Evolutionary conservation across 2,329 filamentous ascomycete species (phyloP), one percentile per base, ranked within the genome.

Genomic region (Penicillium expansum): DNA sequence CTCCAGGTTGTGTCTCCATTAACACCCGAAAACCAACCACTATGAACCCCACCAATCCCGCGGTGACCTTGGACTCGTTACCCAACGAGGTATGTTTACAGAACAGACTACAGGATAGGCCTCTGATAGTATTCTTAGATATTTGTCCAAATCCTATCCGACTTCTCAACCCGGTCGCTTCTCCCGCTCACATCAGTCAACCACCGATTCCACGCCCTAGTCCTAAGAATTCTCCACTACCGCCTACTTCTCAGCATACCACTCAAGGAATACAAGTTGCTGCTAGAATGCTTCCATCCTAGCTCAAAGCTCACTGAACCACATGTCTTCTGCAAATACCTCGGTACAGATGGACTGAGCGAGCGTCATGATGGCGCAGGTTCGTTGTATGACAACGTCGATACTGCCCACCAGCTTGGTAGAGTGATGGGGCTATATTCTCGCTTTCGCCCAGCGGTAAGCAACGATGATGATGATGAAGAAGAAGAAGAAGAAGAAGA

Each of bases 281-380:
- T 92, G 37, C 83, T 95, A 41, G 89, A 93, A 75, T 91, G 88
- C 71, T 92, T 89, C 68, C 89, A 89, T 61, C 90, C 90, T 0
- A 84, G 80, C 60, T 85, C 82, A 24, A 87, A 86, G 71, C 78
- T 88, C 48, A 86, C 82, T 5, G 86, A 88, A 20, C 87, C 89
- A 0, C 86, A 86, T 53, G 80, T 91, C 13, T 82, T 83, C 68
- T 92, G 90, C 73, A 79, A 84, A 43, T 88, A 88, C 60, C 77
- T 87, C 11, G 84, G 83, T 30, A 91, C 87, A 1, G 79, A 86
- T 62, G 82, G 82, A 3, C 74, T 90, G n/a, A 76, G 78, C 51
- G 71, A 71, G 42, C 63, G 77, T 55, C 68, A 76, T 60, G 71
- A 75, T 52, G 70, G 71, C 5, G 65, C 74, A 35, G 75, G 75